These are phyloP conservation scores for Porcisia deanei DNA, from an alignment of 208 protist species.

Conservation along the genomic window DNA sequence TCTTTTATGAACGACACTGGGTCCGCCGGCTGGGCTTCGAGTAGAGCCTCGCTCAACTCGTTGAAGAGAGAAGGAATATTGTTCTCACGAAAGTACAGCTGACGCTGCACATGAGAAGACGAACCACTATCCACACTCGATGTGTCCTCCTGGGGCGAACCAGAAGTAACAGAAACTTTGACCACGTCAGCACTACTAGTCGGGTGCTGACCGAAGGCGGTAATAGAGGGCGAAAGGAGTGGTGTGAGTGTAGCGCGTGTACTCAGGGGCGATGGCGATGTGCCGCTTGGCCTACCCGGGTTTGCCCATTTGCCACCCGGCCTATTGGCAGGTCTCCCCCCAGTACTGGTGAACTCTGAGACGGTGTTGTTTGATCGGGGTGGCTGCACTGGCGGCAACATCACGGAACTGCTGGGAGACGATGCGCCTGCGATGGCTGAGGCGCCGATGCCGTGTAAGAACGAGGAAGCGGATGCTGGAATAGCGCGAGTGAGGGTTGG, in stretches of 20 bases:
- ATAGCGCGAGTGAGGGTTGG: conserved; percentile 14
- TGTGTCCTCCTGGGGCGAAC: background rate
- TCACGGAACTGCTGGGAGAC: background rate
- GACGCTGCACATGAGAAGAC: conserved; percentile 1
- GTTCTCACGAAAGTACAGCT: conserved; percentile 31
- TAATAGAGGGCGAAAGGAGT: conserved; percentile 1
- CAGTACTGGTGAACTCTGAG: background rate
- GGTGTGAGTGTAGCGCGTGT: background rate
- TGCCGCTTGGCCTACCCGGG: background rate
- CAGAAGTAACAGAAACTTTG: background rate
- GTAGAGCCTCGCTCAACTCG: conserved; percentile 46
- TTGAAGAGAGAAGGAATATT: conserved; percentile 58
- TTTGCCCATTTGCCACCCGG: background rate
- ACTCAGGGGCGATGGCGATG: background rate
- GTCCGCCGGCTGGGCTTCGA: conserved; percentile 51
- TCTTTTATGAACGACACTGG: conserved; percentile 56
- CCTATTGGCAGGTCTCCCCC: background rate
- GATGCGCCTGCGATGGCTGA: background rate
- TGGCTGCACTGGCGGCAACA: background rate
- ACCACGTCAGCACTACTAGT: background rate
- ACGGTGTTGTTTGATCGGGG: background rate
- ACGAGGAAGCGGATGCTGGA: background rate
- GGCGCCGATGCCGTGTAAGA: background rate
- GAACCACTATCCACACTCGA: background rate
- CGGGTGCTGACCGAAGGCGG: background rate